These are phyloP conservation scores for Entomortierella beljakovae DNA, from an alignment of 192 early-diverging fungal genomes.

Conservation along the genomic window DNA sequence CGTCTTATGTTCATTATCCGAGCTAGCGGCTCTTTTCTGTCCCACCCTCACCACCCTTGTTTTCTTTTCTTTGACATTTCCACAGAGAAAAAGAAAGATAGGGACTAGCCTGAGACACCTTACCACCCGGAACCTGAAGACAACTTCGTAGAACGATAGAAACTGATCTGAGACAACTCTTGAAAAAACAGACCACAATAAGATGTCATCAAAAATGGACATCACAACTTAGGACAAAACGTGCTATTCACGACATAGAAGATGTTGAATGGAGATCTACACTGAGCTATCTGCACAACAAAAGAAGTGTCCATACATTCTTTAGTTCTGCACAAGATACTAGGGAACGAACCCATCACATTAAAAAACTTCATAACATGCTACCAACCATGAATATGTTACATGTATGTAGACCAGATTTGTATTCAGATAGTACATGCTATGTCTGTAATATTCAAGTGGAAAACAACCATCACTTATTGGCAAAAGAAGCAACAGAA, in stretches of 20 bases:
- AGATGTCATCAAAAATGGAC: conserved; percentile 10
- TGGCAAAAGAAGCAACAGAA: too few relatives aligned
- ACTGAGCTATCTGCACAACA: conserved; percentile 1
- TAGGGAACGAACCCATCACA: not conserved
- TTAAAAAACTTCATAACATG: too few relatives aligned
- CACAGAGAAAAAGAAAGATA: too few relatives aligned
- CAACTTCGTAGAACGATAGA: too few relatives aligned
- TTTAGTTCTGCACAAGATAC: conserved; percentile 10
- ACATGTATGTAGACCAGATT: not conserved
- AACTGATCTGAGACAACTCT: conserved; percentile 4
- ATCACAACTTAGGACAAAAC: conserved; percentile 8
- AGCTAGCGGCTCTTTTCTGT: too few relatives aligned
- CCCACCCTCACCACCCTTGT: too few relatives aligned
- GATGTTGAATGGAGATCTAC: conserved; percentile 12
- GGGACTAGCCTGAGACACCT: too few relatives aligned
- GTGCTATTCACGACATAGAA: conserved; percentile 4
- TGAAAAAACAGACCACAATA: conserved; percentile 17
- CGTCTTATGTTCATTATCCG: too few relatives aligned
- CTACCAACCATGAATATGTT: conserved; percentile 6
- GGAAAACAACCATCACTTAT: conserved; percentile 8
- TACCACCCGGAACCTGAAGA: too few relatives aligned
- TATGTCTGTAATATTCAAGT: not conserved
- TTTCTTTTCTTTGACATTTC: too few relatives aligned
- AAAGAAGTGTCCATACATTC: not conserved
- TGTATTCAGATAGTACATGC: not conserved